A percentile compares a stretch with the other conserved stretches of the same genome.
Evolutionary conservation across 768 basidiomycete genomes (phyloP).

Genomic region (Leucogyrophana mollusca): DNA sequence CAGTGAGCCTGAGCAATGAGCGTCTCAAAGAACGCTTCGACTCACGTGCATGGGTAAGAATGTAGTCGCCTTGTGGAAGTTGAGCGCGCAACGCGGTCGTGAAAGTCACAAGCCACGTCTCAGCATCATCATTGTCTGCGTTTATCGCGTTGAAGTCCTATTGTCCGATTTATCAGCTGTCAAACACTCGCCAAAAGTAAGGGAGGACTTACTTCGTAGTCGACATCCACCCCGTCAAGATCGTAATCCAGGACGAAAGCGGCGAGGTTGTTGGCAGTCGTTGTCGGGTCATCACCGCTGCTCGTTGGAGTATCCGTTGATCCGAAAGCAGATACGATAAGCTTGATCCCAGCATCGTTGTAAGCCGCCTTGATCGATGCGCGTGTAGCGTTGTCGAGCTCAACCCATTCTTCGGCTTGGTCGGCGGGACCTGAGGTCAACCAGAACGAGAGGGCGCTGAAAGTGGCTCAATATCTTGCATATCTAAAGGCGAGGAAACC

Average conservation of each 20-base stretch:
- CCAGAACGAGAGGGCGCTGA: slow-evolving; percentile 51
- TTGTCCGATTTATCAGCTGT: not conserved
- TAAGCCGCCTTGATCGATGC: slow-evolving; percentile 51
- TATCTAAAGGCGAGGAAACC: not conserved
- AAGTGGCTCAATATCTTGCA: no score
- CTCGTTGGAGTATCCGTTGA: slow-evolving; percentile 54
- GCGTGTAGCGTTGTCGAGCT: slow-evolving; percentile 43
- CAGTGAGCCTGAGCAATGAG: not conserved
- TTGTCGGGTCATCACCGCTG: slow-evolving; percentile 55
- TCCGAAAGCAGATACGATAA: slow-evolving; percentile 67
- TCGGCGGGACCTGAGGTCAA: slow-evolving; percentile 56
- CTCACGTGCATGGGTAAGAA: slow-evolving; percentile 35
- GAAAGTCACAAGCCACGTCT: slow-evolving; percentile 37
- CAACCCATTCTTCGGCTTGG: slow-evolving; percentile 58
- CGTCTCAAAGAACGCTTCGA: slow-evolving; percentile 21
- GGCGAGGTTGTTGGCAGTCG: slow-evolving; percentile 62
- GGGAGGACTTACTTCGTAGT: slow-evolving; percentile 51
- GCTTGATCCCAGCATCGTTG: slow-evolving; percentile 54
- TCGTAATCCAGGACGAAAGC: slow-evolving; percentile 59
- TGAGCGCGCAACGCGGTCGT: slow-evolving; percentile 27
- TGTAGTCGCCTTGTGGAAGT: slow-evolving; percentile 32
- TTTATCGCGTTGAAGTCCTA: slow-evolving; percentile 66
- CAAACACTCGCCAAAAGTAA: not conserved
- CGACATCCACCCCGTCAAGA: slow-evolving; percentile 73
- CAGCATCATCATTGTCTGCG: slow-evolving; percentile 48